Conservation (phyloP, 2,329 filamentous ascomycete species). For the Juglanconis juglandina region DNA sequence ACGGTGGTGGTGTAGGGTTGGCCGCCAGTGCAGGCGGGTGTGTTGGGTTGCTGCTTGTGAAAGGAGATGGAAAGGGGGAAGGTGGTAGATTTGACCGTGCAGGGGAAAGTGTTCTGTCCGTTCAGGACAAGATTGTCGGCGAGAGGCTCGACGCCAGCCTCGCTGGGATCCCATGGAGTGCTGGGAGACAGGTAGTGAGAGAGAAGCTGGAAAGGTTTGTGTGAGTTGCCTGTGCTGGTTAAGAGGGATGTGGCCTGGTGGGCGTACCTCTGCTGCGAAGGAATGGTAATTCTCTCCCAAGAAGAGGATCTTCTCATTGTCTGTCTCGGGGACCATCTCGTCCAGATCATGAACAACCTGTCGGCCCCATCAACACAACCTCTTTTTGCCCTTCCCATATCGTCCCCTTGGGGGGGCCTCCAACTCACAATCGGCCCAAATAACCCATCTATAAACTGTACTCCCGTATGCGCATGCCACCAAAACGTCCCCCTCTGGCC, state of each 20-base stretch:
- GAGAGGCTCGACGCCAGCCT: slow-evolving; percentile 37
- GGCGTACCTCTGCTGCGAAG: slow-evolving; percentile 30
- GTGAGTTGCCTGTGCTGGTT: background rate
- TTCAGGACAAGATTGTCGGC: slow-evolving; percentile 40
- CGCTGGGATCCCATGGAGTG: slow-evolving; percentile 31
- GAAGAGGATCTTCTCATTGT: slow-evolving; percentile 36
- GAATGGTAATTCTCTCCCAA: slow-evolving; percentile 38
- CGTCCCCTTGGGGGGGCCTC: background rate
- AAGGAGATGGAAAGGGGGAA: slow-evolving; percentile 20
- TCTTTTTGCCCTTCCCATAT: slow-evolving; percentile 10
- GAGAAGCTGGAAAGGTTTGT: slow-evolving; percentile 20
- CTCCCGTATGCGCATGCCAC: slow-evolving; percentile 61
- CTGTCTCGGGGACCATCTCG: slow-evolving; percentile 27
- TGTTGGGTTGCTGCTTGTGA: slow-evolving; percentile 9
- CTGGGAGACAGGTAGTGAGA: slow-evolving; percentile 31
- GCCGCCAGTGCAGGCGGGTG: slow-evolving; percentile 28
- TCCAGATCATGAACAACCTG: slow-evolving; percentile 34
- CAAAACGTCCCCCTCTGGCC: slow-evolving; percentile 37
- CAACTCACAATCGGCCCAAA: slow-evolving; percentile 55
- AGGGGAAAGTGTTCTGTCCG: slow-evolving; percentile 35
- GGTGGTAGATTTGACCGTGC: slow-evolving; percentile 26
- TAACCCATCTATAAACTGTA: slow-evolving; percentile 63
- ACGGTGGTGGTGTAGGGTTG: slow-evolving; percentile 31
- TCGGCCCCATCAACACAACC: background rate
- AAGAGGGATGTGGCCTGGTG: background rate